phyloP scores from a whole-genome alignment of 2,329 filamentous ascomycete species.

The Cladosporium sp. region DNA sequence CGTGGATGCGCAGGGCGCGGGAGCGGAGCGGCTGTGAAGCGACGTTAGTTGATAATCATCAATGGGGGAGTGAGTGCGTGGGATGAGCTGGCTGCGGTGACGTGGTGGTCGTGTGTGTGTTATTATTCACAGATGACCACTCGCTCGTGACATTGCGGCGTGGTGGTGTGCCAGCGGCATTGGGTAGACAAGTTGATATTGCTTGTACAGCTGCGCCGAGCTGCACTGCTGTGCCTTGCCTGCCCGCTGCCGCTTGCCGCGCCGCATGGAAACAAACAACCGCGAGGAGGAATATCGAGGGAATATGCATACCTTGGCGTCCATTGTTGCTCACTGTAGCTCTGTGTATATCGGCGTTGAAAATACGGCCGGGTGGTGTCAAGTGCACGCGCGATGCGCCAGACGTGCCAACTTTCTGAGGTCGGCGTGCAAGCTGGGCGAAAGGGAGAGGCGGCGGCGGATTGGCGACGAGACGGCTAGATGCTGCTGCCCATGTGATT shows the following conservation, averaged over 20 bases:
- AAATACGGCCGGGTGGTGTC: conserved; percentile 7
- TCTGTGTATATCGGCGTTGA: conserved; percentile 2
- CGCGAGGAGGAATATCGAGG: background rate
- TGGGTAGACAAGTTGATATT: too few species aligned
- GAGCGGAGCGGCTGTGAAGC: conserved; percentile 63
- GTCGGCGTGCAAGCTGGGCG: conserved; percentile 4
- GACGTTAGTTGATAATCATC: conserved; percentile 19
- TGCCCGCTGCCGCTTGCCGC: background rate
- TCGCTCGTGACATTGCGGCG: background rate
- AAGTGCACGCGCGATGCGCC: conserved; percentile 7
- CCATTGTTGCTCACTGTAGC: conserved; percentile 31
- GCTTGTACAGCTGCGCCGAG: conserved; percentile 2
- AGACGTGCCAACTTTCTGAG: conserved; percentile 8
- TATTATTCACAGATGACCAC: background rate
- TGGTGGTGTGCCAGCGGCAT: background rate
- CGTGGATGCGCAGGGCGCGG: conserved; percentile 56
- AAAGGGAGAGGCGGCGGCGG: conserved; percentile 8
- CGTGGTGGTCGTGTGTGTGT: conserved; percentile 6
- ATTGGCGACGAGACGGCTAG: conserved; percentile 4
- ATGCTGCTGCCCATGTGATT: conserved; percentile 9
- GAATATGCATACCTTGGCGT: conserved; percentile 39
- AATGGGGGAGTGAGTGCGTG: background rate
- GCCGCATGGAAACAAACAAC: conserved; percentile 1
- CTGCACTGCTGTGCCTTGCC: background rate
- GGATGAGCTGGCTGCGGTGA: background rate